Evolutionary conservation across 202 grass and related monocot species (phyloP).

Genomic region (Panicum virgatum): DNA sequence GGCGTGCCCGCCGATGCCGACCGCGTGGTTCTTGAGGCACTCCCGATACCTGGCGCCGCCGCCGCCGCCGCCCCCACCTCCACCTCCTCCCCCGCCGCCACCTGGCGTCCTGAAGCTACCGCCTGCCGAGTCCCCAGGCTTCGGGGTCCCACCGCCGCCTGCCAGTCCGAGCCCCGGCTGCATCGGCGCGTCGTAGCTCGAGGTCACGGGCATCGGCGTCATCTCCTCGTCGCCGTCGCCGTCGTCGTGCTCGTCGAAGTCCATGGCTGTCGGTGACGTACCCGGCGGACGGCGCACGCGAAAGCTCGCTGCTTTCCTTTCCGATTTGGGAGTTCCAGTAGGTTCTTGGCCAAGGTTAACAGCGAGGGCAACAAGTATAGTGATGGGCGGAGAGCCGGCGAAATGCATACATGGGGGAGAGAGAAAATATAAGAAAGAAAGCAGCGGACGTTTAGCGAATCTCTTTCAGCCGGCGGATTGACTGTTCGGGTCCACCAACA

Average conservation of each 20-base stretch:
- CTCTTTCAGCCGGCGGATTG: no score
- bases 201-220: constrained; percentile 52
- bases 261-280: constrained; percentile 37
- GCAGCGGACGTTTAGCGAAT: no score
- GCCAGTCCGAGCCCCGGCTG: neutral
- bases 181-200: constrained; percentile 54
- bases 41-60: constrained; percentile 56
- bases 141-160: neutral
- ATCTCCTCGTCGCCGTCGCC: constrained; percentile 63
- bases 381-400: no score
- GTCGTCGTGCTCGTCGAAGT: constrained; percentile 73
- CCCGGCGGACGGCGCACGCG: neutral
- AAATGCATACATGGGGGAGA: no score
- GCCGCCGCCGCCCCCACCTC: neutral
- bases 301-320: neutral
- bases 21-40: constrained; percentile 93
- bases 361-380: constrained; percentile 21
- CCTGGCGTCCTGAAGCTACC: constrained; percentile 20
- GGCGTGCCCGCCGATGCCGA: constrained; percentile 59
- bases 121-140: constrained; percentile 19
- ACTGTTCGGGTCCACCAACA: no score
- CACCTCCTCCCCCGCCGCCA: neutral
- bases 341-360: constrained; percentile 38
- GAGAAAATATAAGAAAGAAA: neutral
- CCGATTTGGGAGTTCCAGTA: neutral